Conservation (phyloP, 1,284 basidiomycete species). For the Hypsizygus ulmarius region DNA sequence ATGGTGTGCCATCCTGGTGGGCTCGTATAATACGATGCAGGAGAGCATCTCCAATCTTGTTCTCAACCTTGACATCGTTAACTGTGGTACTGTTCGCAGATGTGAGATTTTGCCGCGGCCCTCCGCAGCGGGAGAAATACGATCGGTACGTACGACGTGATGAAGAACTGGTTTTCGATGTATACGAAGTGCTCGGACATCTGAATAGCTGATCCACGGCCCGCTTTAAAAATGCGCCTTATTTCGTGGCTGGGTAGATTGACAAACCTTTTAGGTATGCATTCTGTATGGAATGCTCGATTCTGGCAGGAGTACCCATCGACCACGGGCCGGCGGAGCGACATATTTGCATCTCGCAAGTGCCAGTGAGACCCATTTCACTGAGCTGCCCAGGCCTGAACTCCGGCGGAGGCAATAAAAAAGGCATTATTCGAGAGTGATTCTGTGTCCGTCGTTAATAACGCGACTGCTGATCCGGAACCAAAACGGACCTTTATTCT, state of each 20-base stretch:
- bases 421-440: constrained; percentile 90
- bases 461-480: constrained; percentile 8
- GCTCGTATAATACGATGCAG: constrained; percentile 92
- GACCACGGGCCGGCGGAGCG: constrained; percentile 97
- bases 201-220: constrained; percentile 71
- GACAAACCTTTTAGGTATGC: constrained; percentile 84
- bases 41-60: constrained; percentile 92
- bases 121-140: neutral
- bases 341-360: constrained; percentile 97
- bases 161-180: constrained; percentile 99
- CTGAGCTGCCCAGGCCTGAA: constrained; percentile 83
- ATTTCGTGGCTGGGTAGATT: neutral
- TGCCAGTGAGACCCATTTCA: constrained; percentile 86
- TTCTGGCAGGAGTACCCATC: constrained; percentile 81
- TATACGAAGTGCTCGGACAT: constrained; percentile 93
- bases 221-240: constrained; percentile 11
- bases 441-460: constrained; percentile 51
- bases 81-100: constrained; percentile 66
- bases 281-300: constrained; percentile 94
- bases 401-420: constrained; percentile 92
- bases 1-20: constrained; percentile 76
- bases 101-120: constrained; percentile 1
- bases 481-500: constrained; percentile 74
- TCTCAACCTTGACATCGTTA: constrained; percentile 87
- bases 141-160: constrained; percentile 70